phyloP scores from a whole-genome alignment of 2,329 filamentous ascomycete species.

The Arthrobotrys iridis region DNA sequence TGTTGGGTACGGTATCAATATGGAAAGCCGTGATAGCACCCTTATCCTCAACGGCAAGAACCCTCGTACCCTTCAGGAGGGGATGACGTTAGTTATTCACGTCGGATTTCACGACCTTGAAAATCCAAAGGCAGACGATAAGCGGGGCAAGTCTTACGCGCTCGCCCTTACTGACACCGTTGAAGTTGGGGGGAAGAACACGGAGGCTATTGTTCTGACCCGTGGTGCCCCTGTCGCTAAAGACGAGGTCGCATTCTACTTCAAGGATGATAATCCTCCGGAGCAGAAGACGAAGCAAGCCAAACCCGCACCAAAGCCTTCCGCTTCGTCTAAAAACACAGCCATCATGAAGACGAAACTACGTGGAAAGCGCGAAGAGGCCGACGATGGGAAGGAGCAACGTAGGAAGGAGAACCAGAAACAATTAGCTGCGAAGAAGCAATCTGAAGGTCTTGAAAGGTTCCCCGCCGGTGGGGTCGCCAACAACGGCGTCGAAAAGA shows the following conservation, averaged over 20 bases:
- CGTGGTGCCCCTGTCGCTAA: conserved; percentile 90
- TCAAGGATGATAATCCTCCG: conserved; percentile 93
- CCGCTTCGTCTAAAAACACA: conserved; percentile 93
- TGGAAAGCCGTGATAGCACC: conserved; percentile 86
- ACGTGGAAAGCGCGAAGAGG: conserved; percentile 79
- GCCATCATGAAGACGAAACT: conserved; percentile 80
- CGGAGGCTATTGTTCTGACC: conserved; percentile 88
- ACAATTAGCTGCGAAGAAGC: conserved; percentile 85
- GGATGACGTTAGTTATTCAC: conserved; percentile 93
- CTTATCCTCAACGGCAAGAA: conserved; percentile 90
- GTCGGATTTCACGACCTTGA: conserved; percentile 90
- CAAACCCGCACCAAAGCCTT: conserved; percentile 69
- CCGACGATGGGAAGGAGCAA: conserved; percentile 88
- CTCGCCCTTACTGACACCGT: conserved; percentile 93
- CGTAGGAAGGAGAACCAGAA: conserved; percentile 91
- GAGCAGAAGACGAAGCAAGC: conserved; percentile 89
- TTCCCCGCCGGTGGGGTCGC: conserved; percentile 79
- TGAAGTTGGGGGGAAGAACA: conserved; percentile 74
- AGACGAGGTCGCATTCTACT: conserved; percentile 97
- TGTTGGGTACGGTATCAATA: conserved; percentile 89
- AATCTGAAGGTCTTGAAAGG: conserved; percentile 82
- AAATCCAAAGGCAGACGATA: conserved; percentile 86
- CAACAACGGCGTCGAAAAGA: conserved; percentile 85
- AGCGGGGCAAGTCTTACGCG: conserved; percentile 87
- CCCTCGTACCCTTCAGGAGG: conserved; percentile 82